Evolutionary conservation across 202 grass and related monocot species (phyloP).

Genomic region (Elaeis oleifera): DNA sequence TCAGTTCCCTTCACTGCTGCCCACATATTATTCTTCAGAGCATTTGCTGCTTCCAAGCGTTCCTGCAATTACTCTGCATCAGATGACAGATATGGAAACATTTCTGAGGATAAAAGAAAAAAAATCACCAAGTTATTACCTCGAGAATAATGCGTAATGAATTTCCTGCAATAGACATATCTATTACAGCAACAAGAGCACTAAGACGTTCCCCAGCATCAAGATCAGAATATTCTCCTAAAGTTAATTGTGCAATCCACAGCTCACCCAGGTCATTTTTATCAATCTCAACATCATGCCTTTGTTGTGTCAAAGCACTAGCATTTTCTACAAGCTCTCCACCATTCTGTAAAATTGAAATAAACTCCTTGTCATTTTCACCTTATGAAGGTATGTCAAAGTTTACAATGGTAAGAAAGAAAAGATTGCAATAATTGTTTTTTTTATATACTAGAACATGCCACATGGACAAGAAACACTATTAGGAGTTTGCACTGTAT

Average conservation of each 20-base stretch:
- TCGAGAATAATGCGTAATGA: conserved; percentile 67
- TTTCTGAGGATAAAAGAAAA: background rate
- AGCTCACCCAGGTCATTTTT: conserved; percentile 69
- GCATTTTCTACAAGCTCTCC: background rate
- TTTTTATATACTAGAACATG: too few relatives aligned
- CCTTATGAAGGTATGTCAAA: too few relatives aligned
- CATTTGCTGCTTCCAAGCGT: conserved; percentile 79
- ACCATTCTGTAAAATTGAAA: conserved; percentile 30
- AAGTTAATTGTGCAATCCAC: conserved; percentile 74
- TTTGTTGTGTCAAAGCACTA: too few relatives aligned
- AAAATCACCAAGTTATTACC: conserved; percentile 30
- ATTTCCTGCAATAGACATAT: conserved; percentile 75
- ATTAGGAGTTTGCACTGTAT: too few relatives aligned
- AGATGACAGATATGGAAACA: conserved; percentile 24
- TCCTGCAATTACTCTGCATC: conserved; percentile 40
- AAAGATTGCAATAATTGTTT: too few relatives aligned
- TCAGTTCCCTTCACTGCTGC: conserved; percentile 66
- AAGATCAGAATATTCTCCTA: conserved; percentile 82
- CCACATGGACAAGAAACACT: too few relatives aligned
- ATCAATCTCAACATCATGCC: conserved; percentile 54
- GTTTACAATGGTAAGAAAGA: too few relatives aligned
- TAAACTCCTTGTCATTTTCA: background rate
- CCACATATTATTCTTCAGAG: conserved; percentile 98
- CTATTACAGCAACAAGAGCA: conserved; percentile 71
- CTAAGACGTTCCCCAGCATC: conserved; percentile 72